Evolutionary conservation across 106 monocot species (phyloP).

Genomic region (Platanthera guangdongensis): DNA sequence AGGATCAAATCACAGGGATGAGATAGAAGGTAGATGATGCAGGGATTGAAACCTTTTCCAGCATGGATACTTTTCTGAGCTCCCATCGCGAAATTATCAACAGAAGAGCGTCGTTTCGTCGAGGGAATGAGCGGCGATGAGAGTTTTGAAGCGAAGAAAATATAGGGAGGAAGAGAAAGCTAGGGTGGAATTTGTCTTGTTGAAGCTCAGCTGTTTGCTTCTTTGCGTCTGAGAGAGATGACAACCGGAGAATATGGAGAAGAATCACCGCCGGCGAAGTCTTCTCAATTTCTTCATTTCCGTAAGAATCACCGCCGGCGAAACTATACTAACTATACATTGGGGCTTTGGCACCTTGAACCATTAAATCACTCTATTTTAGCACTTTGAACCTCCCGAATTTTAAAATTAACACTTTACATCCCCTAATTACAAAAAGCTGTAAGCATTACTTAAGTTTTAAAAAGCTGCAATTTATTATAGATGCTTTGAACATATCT

Average conservation of each 20-base stretch:
- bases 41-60: slow-evolving; percentile 52
- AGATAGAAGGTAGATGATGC: background rate
- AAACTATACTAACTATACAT: too few relatives aligned
- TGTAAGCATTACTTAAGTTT: too few relatives aligned
- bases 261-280: background rate
- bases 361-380: too few relatives aligned
- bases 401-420: too few relatives aligned
- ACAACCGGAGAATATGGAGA: background rate
- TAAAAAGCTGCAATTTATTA: too few relatives aligned
- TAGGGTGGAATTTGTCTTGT: background rate
- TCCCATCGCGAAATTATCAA: slow-evolving; percentile 39
- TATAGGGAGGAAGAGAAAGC: background rate
- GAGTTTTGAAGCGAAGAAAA: background rate
- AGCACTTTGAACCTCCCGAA: too few relatives aligned
- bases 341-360: too few relatives aligned
- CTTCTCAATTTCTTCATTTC: background rate
- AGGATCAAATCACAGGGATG: too few relatives aligned
- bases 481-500: too few relatives aligned
- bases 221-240: slow-evolving; percentile 5
- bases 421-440: too few relatives aligned
- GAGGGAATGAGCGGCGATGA: background rate
- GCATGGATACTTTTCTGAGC: slow-evolving; percentile 93
- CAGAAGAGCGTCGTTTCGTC: background rate
- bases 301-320: too few relatives aligned
- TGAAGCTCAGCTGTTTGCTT: background rate